Base-by-base conservation (phyloP, 2,329 filamentous ascomycete genomes). In the Emmonsiellopsis sp. region DNA sequence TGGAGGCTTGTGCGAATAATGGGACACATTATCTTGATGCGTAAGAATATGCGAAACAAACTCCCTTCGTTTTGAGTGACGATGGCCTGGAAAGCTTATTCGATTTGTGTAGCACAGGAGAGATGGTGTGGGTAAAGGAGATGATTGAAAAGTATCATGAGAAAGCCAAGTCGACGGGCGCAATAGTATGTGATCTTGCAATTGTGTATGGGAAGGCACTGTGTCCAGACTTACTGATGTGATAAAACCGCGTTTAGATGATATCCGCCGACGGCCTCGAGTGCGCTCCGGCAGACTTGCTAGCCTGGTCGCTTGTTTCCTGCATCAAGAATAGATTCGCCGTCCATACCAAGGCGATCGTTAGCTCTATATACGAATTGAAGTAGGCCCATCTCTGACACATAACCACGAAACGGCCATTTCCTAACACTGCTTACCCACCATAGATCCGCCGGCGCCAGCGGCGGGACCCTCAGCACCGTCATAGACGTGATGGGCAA, bases 21-120 rank as follows among this genome's bases (percentile, higher is more conserved):
- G 83, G 84, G 5, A 86, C 84, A 3, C 83, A 86, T 65, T 86
- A 86, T 61, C 67, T 86, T 52, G 84, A 86, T 64, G 79, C 77
- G 72, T 77, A 61, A 61, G 71, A 53, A 43, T 35, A 2, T n/a
- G 20, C n/a, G 34, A 15, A 9, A n/a, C n/a, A n/a, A 32, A n/a
- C 11, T 20, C 37, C 13, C 20, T 30, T 40, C 34, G 16, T 10
- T 38, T 11, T 50, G 15, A 38, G 31, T 26, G 31, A 2, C 34
- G 10, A 44, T 47, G n/a, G 35, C 34, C 49, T 5, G 20, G 20
- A 2, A 3, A 16, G 43, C 38, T 44, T 32, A 49, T 45, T 55
- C 37, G 52, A 50, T 32, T 47, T 48, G 47, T 20, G 45, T 45
- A 76, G 75, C 47, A 85, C 83, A 5, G 83, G 83, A 47, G 83